These are phyloP conservation scores for Mycena capillaripes DNA, from an alignment of 768 basidiomycete genomes.

Conservation along the genomic window DNA sequence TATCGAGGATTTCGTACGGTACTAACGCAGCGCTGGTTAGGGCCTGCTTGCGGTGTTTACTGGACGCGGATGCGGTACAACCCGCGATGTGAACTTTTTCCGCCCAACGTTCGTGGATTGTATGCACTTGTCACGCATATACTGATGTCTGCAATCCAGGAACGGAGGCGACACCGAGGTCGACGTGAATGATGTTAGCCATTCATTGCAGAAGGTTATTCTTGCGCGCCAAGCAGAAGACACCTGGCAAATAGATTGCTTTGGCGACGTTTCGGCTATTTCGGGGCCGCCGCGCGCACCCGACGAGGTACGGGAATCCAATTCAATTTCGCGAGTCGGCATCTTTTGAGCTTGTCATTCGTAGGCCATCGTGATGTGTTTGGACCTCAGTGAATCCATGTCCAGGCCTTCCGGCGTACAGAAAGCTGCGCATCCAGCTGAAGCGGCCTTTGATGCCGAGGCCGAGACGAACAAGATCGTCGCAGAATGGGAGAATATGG, in stretches of 20 bases:
- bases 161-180: constrained; percentile 45
- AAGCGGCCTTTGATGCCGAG: constrained; percentile 16
- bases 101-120: constrained; percentile 42
- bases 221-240: constrained; percentile 39
- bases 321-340: not conserved
- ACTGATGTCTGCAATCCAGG: constrained; percentile 13
- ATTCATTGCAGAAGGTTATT: constrained; percentile 39
- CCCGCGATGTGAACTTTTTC: constrained; percentile 47
- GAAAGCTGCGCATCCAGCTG: not conserved
- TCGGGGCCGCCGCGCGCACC: constrained; percentile 44
- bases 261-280: constrained; percentile 38
- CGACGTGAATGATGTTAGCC: constrained; percentile 46
- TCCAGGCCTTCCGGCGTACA: constrained; percentile 38
- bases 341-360: not conserved
- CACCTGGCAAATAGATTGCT: constrained; percentile 47
- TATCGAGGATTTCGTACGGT: not conserved
- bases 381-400: constrained; percentile 47
- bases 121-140: not conserved
- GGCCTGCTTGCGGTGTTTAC: constrained; percentile 47
- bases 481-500: constrained; percentile 6
- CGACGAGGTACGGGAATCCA: constrained; percentile 39
- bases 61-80: constrained; percentile 44
- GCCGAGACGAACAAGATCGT: constrained; percentile 6
- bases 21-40: constrained; percentile 20
- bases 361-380: constrained; percentile 47